phyloP scores from a whole-genome alignment of 352 stramenopile genomes.

The Lagenidium sp. region DNA sequence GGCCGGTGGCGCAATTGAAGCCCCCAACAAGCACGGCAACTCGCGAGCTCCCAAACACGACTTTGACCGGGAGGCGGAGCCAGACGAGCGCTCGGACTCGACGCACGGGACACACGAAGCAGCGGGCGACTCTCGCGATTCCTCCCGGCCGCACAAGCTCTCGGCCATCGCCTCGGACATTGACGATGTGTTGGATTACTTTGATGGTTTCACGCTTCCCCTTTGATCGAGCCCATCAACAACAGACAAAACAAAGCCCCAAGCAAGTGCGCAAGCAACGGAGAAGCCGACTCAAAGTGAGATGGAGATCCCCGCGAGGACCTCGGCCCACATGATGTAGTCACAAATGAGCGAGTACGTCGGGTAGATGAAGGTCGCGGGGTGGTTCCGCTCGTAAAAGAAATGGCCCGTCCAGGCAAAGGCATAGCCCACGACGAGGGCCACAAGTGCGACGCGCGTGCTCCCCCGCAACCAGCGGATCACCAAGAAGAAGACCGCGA shows the following conservation, averaged over 20 bases:
- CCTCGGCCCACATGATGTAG: conserved; percentile 43
- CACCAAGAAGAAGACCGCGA: conserved; percentile 20
- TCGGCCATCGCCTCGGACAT: conserved; percentile 23
- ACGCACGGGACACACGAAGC: conserved; percentile 18
- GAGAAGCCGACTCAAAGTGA: conserved; percentile 13
- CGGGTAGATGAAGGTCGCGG: conserved; percentile 63
- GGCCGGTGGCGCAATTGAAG: no score
- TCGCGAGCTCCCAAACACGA: conserved; percentile 6
- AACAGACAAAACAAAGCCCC: no score
- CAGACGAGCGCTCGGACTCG: background rate
- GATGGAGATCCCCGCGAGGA: conserved; percentile 24
- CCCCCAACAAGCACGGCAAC: background rate
- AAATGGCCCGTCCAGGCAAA: conserved; percentile 65
- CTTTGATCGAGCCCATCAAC: conserved; percentile 20
- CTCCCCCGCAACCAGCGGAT: conserved; percentile 27
- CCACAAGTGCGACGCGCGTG: conserved; percentile 5
- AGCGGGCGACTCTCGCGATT: background rate
- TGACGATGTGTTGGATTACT: conserved; percentile 73
- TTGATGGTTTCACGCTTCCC: conserved; percentile 52
- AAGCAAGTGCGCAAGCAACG: no score
- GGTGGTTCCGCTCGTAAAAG: conserved; percentile 47
- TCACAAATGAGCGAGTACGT: conserved; percentile 54
- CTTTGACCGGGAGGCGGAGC: conserved; percentile 15
- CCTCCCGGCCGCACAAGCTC: background rate
- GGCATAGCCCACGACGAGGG: conserved; percentile 31